These are phyloP conservation scores for Tetrahymena malaccensis DNA, from an alignment of 73 alveolate genomes.

Conservation along the genomic window DNA sequence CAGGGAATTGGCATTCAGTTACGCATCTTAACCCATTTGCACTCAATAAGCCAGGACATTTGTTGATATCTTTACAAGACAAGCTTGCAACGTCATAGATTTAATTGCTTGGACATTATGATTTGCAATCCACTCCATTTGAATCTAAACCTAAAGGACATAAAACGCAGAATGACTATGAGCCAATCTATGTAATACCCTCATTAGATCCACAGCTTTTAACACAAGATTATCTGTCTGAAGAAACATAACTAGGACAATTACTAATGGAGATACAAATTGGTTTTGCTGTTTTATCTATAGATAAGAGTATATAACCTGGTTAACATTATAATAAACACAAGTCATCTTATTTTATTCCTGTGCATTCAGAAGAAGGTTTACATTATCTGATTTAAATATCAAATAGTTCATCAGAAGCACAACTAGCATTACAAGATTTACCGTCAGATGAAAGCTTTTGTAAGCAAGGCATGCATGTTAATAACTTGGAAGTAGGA, in stretches of 20 bases:
- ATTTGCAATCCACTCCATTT: background rate
- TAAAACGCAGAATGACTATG: background rate
- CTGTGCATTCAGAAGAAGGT: background rate
- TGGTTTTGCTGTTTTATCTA: background rate
- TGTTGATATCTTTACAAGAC: background rate
- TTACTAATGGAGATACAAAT: background rate
- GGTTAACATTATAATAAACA: background rate
- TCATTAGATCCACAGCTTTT: background rate
- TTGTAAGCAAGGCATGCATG: background rate
- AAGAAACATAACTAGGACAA: background rate
- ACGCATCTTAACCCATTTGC: background rate
- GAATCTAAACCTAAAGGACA: background rate
- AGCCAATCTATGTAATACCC: background rate
- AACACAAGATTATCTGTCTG: background rate
- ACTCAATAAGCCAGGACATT: background rate
- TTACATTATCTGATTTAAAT: background rate
- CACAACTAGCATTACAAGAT: background rate
- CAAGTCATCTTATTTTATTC: background rate
- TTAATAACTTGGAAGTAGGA: too few species aligned
- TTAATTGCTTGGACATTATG: background rate
- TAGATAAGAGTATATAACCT: background rate
- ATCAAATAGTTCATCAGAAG: background rate
- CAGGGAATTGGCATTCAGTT: background rate
- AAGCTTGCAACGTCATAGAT: background rate
- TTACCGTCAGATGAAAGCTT: background rate